Conservation (phyloP, 495 filamentous ascomycete species). For the Cetradonia linearis region DNA sequence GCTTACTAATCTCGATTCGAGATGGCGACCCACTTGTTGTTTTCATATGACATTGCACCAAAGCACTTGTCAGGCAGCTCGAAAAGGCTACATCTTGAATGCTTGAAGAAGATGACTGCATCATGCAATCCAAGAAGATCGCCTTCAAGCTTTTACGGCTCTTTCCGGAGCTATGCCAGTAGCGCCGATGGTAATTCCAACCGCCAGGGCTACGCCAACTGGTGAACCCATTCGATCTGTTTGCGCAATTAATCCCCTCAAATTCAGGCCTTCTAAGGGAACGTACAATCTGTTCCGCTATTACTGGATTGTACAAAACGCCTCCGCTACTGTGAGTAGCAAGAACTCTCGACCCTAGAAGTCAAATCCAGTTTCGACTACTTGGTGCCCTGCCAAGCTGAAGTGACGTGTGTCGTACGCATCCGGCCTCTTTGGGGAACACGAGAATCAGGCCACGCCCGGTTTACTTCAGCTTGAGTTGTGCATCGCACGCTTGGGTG, state of each 20-base stretch:
- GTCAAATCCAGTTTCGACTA: neutral
- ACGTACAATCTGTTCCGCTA: neutral
- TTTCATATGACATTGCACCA: constrained; percentile 26
- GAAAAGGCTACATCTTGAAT: neutral
- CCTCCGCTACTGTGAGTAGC: neutral
- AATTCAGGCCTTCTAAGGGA: neutral
- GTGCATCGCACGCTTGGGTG: constrained; percentile 12
- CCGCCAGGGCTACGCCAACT: neutral
- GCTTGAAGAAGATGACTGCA: constrained; percentile 3
- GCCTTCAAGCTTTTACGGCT: neutral
- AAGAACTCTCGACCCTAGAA: neutral
- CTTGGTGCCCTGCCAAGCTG: constrained; percentile 5
- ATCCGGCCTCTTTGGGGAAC: neutral
- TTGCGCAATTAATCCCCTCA: neutral
- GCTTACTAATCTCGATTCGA: too few relatives aligned
- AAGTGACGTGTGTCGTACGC: constrained; percentile 15
- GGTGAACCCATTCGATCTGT: too few relatives aligned
- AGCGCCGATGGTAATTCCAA: neutral
- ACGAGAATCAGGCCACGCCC: neutral
- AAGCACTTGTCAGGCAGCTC: neutral
- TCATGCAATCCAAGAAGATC: neutral
- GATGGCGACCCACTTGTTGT: too few relatives aligned
- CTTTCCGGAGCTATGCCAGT: constrained; percentile 1
- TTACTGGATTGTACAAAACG: neutral
- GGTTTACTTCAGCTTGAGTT: neutral